phyloP scores from a whole-genome alignment of 2,329 filamentous ascomycete genomes.

The Scytalidium lignicola region DNA sequence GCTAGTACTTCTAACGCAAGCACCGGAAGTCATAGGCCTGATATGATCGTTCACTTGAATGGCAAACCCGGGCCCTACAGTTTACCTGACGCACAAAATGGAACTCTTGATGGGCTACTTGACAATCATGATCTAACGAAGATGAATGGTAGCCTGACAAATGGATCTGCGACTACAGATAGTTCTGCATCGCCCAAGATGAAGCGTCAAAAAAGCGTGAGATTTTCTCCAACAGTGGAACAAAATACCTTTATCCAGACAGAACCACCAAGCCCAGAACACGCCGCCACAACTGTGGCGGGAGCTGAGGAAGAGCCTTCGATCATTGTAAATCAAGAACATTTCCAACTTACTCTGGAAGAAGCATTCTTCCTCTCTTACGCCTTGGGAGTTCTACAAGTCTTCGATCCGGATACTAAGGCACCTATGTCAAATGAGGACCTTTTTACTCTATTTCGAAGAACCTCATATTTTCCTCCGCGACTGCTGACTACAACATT shows the following conservation, averaged over 20 bases:
- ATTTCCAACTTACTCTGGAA: slow-evolving; percentile 85
- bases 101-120: neutral
- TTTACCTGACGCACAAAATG: neutral
- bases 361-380: slow-evolving; percentile 90
- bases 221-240: slow-evolving; percentile 64
- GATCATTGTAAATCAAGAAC: slow-evolving; percentile 58
- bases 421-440: slow-evolving; percentile 44
- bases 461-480: slow-evolving; percentile 64
- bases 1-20: neutral
- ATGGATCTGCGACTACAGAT: slow-evolving; percentile 6
- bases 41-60: neutral
- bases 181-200: slow-evolving; percentile 21
- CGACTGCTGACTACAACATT: slow-evolving; percentile 35
- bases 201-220: slow-evolving; percentile 57
- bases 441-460: slow-evolving; percentile 64
- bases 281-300: slow-evolving; percentile 4
- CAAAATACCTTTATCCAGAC: slow-evolving; percentile 56
- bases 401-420: slow-evolving; percentile 48
- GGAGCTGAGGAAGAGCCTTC: slow-evolving; percentile 19
- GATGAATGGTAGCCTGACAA: neutral
- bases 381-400: slow-evolving; percentile 66
- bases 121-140: neutral
- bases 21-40: neutral
- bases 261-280: slow-evolving; percentile 29
- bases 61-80: neutral